Percentiles rank a stretch among this genome's conserved stretches.
phyloP scores from a whole-genome alignment of 495 filamentous ascomycete genomes.

The Daldinia decipiens region DNA sequence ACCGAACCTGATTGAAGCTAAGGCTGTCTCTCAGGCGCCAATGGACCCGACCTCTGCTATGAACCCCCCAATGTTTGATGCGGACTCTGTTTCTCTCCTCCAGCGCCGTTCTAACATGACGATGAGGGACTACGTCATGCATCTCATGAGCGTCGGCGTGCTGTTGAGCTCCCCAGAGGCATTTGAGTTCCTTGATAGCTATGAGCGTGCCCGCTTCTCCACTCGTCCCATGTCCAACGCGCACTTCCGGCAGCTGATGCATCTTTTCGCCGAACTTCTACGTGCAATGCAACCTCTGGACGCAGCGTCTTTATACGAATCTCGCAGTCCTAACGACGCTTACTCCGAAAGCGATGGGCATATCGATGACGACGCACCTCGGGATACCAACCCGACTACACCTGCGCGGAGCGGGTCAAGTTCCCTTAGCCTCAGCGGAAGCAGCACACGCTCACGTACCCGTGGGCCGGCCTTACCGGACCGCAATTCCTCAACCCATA shows the following conservation, averaged over 20 bases:
- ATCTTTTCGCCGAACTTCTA: constrained; percentile 83
- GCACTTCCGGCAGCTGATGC: constrained; percentile 86
- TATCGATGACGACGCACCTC: constrained; percentile 59
- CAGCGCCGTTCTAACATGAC: constrained; percentile 78
- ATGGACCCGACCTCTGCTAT: constrained; percentile 61
- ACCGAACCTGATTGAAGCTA: constrained; percentile 91
- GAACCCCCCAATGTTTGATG: constrained; percentile 57
- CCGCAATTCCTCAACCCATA: constrained; percentile 53
- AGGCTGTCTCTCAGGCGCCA: constrained; percentile 84
- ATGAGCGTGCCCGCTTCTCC: constrained; percentile 88
- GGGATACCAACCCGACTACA: constrained; percentile 46
- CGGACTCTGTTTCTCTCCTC: constrained; percentile 73
- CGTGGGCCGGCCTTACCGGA: constrained; percentile 30
- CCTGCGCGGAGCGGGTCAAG: constrained; percentile 39
- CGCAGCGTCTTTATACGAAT: constrained; percentile 57
- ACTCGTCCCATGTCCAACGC: constrained; percentile 62
- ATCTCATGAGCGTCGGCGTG: constrained; percentile 73
- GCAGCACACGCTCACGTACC: constrained; percentile 43
- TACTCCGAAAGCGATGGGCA: constrained; percentile 54
- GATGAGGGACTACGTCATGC: constrained; percentile 79
- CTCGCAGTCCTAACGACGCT: constrained; percentile 28
- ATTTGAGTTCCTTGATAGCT: constrained; percentile 73
- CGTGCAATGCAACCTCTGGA: constrained; percentile 75
- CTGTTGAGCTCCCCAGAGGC: constrained; percentile 67
- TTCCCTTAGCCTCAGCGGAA: constrained; percentile 40